A percentile compares a stretch with the other conserved stretches of the same genome.
Conservation (phyloP, 2,329 filamentous ascomycete genomes). For the Lecanicillium sp. region DNA sequence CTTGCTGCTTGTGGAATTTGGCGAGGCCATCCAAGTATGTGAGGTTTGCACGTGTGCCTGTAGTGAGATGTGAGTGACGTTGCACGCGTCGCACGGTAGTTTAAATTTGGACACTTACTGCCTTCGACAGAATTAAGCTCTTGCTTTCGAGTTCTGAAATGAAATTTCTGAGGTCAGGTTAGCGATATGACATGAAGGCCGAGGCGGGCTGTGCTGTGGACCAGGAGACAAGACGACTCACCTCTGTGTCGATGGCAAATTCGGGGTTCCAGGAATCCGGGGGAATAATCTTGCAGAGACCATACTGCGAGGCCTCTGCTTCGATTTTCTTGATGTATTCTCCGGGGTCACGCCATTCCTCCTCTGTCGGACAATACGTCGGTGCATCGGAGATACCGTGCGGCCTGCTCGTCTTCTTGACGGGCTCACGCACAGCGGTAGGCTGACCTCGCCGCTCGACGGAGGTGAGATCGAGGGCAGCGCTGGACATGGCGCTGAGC, state of each 20-base stretch:
- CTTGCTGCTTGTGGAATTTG: slow-evolving; percentile 96
- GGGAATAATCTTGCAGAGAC: slow-evolving; percentile 92
- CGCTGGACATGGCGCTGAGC: slow-evolving; percentile 50
- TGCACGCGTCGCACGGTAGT: not conserved
- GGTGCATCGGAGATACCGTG: slow-evolving; percentile 86
- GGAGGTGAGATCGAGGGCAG: slow-evolving; percentile 74
- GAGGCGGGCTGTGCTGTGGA: not conserved
- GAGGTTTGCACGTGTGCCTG: slow-evolving; percentile 88
- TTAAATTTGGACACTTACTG: slow-evolving; percentile 52
- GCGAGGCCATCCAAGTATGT: slow-evolving; percentile 92
- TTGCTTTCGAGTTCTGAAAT: slow-evolving; percentile 93
- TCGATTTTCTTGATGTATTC: slow-evolving; percentile 90
- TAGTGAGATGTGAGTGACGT: slow-evolving; percentile 13
- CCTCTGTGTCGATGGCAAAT: slow-evolving; percentile 96
- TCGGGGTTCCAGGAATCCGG: slow-evolving; percentile 90
- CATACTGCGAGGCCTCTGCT: slow-evolving; percentile 78
- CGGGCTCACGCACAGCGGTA: slow-evolving; percentile 66
- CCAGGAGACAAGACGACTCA: slow-evolving; percentile 32
- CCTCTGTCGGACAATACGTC: slow-evolving; percentile 81
- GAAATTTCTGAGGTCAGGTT: slow-evolving; percentile 64
- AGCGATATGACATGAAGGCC: not conserved
- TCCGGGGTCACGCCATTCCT: slow-evolving; percentile 92
- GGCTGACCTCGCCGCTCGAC: slow-evolving; percentile 88
- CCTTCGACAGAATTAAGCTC: slow-evolving; percentile 98
- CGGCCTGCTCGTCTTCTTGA: slow-evolving; percentile 71